phyloP scores from a whole-genome alignment of 176 grass and related monocot genomes.

The Urochloa ruziziensis region DNA sequence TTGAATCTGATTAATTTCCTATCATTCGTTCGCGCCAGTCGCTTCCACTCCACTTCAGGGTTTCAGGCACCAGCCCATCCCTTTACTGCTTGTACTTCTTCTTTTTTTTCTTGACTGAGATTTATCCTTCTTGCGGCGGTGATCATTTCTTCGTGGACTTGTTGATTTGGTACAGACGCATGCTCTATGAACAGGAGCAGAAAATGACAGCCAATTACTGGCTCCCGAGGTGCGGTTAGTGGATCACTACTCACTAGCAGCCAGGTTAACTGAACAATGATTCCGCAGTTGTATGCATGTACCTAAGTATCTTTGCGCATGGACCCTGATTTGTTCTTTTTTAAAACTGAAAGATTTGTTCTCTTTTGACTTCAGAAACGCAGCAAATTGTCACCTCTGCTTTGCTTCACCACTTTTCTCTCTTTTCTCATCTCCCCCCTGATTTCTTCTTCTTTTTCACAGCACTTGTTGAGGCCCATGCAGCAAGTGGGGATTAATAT shows the following conservation, averaged over 20 bases:
- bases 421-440: background rate
- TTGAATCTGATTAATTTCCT: background rate
- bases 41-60: conserved; percentile 32
- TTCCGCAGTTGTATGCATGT: background rate
- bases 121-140: background rate
- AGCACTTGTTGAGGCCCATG: conserved; percentile 14
- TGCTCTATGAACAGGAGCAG: background rate
- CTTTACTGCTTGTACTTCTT: background rate
- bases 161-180: background rate
- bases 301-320: conserved; percentile 9
- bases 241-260: background rate
- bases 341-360: conserved; percentile 13
- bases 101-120: too few relatives aligned
- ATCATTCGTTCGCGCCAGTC: conserved; percentile 20
- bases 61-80: background rate
- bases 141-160: conserved; percentile 3
- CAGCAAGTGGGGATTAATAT: conserved; percentile 23
- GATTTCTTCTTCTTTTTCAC: background rate
- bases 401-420: conserved; percentile 22
- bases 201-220: conserved; percentile 7
- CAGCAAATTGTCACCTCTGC: conserved; percentile 3
- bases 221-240: background rate
- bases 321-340: background rate
- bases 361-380: conserved; percentile 12
- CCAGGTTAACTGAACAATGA: background rate